phyloP scores from a whole-genome alignment of 345 rosid genomes.

The Viola odorata region DNA sequence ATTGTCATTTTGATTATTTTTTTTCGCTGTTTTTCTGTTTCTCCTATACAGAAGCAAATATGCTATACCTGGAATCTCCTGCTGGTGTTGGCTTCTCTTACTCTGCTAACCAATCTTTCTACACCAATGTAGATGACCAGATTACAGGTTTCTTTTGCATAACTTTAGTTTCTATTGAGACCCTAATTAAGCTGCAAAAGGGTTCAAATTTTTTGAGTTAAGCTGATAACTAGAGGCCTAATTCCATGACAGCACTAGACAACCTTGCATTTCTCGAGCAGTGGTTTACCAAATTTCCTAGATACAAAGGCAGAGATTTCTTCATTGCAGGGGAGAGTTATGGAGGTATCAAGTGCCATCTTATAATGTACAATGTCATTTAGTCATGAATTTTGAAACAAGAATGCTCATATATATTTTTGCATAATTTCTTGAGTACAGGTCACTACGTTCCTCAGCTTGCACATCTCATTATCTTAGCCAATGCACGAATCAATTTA shows the following conservation, averaged over 20 bases:
- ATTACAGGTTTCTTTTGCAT: slow-evolving; percentile 13
- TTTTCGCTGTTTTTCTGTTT: not conserved
- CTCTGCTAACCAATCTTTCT: slow-evolving; percentile 20
- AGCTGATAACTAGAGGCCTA: not conserved
- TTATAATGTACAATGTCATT: too few relatives aligned
- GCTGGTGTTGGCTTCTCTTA: slow-evolving; percentile 30
- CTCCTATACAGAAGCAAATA: slow-evolving; percentile 19
- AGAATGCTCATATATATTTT: not conserved
- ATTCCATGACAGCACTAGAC: slow-evolving; percentile 13
- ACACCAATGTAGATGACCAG: slow-evolving; percentile 13
- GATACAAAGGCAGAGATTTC: slow-evolving; percentile 16
- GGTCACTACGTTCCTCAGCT: slow-evolving; percentile 28
- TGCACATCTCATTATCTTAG: slow-evolving; percentile 15
- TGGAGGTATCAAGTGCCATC: slow-evolving; percentile 10
- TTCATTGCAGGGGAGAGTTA: slow-evolving; percentile 25
- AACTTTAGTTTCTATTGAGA: not conserved
- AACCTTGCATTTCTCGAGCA: slow-evolving; percentile 21
- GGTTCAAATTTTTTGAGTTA: not conserved
- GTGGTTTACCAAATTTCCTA: slow-evolving; percentile 20
- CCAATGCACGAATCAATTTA: slow-evolving; percentile 12
- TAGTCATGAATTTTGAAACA: not conserved
- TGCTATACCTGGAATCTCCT: not conserved
- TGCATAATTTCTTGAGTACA: not conserved
- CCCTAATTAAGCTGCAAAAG: not conserved
- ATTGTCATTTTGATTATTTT: too few relatives aligned